These are phyloP conservation scores for Pestalotiopsis sp. DNA, from an alignment of 2,329 filamentous ascomycete genomes.

Conservation along the genomic window DNA sequence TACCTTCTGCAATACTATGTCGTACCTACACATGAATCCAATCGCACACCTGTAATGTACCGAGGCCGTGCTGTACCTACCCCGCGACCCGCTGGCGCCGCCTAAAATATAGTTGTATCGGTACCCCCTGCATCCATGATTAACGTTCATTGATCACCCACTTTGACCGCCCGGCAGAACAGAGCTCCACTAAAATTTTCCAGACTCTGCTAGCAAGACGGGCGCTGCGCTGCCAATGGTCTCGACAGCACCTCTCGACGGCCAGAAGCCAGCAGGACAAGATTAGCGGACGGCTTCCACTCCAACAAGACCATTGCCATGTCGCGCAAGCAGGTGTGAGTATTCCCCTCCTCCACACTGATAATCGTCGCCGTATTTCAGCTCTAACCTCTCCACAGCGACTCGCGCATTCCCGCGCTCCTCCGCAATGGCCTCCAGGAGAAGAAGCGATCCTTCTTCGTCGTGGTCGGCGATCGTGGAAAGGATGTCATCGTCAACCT, in stretches of 20 bases:
- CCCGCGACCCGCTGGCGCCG: no score
- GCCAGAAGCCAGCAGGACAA: not conserved
- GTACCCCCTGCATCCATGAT: not conserved
- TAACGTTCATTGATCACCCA: slow-evolving; percentile 11
- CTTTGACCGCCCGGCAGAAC: slow-evolving; percentile 30
- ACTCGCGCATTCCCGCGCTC: slow-evolving; percentile 87
- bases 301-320: slow-evolving; percentile 1
- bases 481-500: slow-evolving; percentile 97
- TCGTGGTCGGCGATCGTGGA: slow-evolving; percentile 89
- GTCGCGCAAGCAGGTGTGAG: slow-evolving; percentile 6
- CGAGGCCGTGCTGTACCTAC: no score
- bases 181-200: slow-evolving; percentile 28
- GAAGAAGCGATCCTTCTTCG: slow-evolving; percentile 98
- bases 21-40: no score
- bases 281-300: not conserved
- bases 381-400: slow-evolving; percentile 49
- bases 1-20: no score
- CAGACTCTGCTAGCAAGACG: not conserved
- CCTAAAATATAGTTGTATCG: no score
- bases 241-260: not conserved
- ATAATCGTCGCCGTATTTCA: not conserved
- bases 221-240: not conserved
- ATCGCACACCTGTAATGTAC: no score
- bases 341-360: not conserved
- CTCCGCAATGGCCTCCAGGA: slow-evolving; percentile 91